Base-by-base conservation (phyloP, 768 basidiomycete species). In the Mycena chlorophos region DNA sequence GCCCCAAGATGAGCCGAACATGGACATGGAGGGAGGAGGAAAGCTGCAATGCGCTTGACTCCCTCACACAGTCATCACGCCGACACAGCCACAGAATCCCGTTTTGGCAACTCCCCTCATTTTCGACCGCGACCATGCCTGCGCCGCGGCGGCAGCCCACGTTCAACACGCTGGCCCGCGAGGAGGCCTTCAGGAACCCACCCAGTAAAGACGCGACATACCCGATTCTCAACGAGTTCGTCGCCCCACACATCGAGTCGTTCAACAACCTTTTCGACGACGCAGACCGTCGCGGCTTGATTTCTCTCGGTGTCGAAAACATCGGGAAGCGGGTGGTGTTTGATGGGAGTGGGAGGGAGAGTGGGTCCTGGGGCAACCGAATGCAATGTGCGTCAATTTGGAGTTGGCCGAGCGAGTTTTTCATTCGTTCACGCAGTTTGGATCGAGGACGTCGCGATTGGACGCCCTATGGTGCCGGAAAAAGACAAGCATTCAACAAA, bases 251-350 rank as follows among this genome's bases (percentile, higher is more conserved):
- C 69, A 84, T 98, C 58, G 90, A 98, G 70, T 94, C 91, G 34
- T 98, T 99, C 80, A 96, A 98, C 71, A 87, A 93, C 16, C 81
- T 99, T 25, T 95, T 98, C 69, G 95, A 98, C 10, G 86, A 87
- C 63, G 86, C 86, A 14, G 84, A 91, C 53, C 91, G 90, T 1
- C 79, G 79, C 29, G 97, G 97, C 0, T 70, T 98, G 10, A 68
- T 99, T 6, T 84, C 83, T 47, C 73, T 92, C 2, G 91, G 83
- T 6, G 66, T 98, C 13, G 82, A 87, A 62, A 92, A 98, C 60
- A 88, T 98, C 34, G 88, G 88, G 0, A 86, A 90, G 63, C 91
- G 94, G 57, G 92, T 94, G n/a, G 87, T 94, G 2, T 98, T 96
- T 64, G 95, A 98, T 74, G 84, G 87, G 22, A 82, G 78, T 50